Evolutionary conservation across 148 eudicot species (phyloP), one percentile per base, ranked within the genome.

Genomic region (Arctostaphylos glauca): DNA sequence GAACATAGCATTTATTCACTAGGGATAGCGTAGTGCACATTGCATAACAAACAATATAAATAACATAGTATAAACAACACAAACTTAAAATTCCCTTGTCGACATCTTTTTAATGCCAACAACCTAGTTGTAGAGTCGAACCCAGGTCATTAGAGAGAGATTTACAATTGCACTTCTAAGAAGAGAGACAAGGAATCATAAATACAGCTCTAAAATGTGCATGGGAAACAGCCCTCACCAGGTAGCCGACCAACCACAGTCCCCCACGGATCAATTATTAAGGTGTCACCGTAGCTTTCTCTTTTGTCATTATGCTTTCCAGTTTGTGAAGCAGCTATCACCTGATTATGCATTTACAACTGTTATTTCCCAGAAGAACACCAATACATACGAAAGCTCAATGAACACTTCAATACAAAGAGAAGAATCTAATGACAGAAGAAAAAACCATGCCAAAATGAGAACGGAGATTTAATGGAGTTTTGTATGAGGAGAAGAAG

Each of bases 191-290:
- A 82, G 44, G 48, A 66, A 75, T 43, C 83, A 53, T 60, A 50
- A 55, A 67, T 77, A 80, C 68, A 83, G 77, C 59, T n/a, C 44
- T 67, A 50, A 14, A 48, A 49, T 53, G 48, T 47, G 38, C 25
- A 15, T 56, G 58, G 74, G 44, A 82, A 78, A 59, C 13, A 84
- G 56, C 64, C 74, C 87, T 91, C 76, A 95, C 98, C 98, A 74
- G 93, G 90, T 79, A 95, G 90, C 74, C 98, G 92, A 58, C 93
- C 95, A 87, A 96, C 86, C 58, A 94, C 77, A 18, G 90, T 89
- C 74, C 99, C 99, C 99, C 99, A 94, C 19, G 99, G 99, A 88
- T 96, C 99, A 84, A 96, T 94, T 72, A 96, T 95, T 64, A 95
- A 80, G 25, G 96, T 90, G 83, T 95, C 94, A 60, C 98, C 98